phyloP scores from a whole-genome alignment of 345 rosid genomes.

The Mercurialis annua region DNA sequence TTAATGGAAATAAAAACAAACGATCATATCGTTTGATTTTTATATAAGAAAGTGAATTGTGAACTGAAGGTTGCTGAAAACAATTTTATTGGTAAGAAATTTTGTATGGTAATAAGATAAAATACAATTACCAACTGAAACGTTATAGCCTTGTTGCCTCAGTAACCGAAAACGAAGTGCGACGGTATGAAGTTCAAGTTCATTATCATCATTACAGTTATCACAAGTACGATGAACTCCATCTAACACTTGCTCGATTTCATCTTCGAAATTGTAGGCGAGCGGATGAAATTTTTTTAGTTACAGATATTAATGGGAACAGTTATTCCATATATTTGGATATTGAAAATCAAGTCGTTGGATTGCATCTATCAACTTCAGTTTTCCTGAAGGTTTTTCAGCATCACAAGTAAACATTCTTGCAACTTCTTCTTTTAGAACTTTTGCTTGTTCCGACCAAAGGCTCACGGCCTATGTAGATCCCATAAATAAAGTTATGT shows the following conservation, averaged over 20 bases:
- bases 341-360: constrained; percentile 22
- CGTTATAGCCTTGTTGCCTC: constrained; percentile 21
- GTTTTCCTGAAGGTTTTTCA: background rate
- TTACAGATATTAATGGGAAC: too few relatives aligned
- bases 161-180: constrained; percentile 27
- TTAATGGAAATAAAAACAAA: too few relatives aligned
- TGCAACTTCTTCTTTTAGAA: constrained; percentile 2
- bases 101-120: background rate
- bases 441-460: background rate
- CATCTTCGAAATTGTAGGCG: constrained; percentile 20
- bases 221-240: background rate
- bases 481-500: background rate
- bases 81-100: background rate
- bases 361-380: constrained; percentile 16
- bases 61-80: too few relatives aligned
- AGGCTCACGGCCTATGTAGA: background rate
- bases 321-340: too few relatives aligned
- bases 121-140: constrained; percentile 6
- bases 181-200: background rate
- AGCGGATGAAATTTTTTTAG: too few relatives aligned
- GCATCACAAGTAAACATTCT: background rate
- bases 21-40: too few relatives aligned
- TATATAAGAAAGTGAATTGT: too few relatives aligned
- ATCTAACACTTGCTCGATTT: constrained; percentile 12
- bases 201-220: background rate